Percentiles rank a stretch among this genome's conserved stretches.
Conservation (phyloP, 805 yeast genomes). For the Ogataea sp. region DNA sequence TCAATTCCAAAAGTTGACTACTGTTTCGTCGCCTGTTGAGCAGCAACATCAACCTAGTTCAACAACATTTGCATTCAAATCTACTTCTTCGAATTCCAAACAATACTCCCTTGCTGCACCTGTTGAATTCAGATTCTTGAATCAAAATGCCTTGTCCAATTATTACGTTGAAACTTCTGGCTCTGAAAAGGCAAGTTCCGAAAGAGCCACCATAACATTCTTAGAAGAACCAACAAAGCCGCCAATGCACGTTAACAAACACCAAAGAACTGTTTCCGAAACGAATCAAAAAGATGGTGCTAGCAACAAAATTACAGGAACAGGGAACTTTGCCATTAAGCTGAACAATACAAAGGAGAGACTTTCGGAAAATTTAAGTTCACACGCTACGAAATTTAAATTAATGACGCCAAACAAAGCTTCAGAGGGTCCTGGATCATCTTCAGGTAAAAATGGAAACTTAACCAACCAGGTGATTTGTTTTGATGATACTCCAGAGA, state of each 20-base stretch:
- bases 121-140: not conserved
- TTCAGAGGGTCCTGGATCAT: no score
- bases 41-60: not conserved
- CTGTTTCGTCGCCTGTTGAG: constrained; percentile 4
- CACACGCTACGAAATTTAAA: not conserved
- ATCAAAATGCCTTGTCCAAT: not conserved
- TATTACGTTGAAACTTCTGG: no score
- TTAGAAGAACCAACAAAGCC: not conserved
- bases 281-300: no score
- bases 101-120: not conserved
- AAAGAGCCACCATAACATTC: not conserved
- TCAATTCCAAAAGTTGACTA: constrained; percentile 12
- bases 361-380: not conserved
- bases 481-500: not conserved
- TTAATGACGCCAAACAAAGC: not conserved
- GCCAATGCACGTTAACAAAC: no score
- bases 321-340: not conserved
- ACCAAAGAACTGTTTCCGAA: no score
- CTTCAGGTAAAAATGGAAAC: no score
- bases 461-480: not conserved
- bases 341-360: not conserved
- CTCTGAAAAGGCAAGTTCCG: not conserved
- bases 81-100: not conserved
- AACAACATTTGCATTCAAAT: not conserved
- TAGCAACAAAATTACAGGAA: no score